Conservation (phyloP, 495 filamentous ascomycete genomes). For the Staphylotrichum tortipilum region DNA sequence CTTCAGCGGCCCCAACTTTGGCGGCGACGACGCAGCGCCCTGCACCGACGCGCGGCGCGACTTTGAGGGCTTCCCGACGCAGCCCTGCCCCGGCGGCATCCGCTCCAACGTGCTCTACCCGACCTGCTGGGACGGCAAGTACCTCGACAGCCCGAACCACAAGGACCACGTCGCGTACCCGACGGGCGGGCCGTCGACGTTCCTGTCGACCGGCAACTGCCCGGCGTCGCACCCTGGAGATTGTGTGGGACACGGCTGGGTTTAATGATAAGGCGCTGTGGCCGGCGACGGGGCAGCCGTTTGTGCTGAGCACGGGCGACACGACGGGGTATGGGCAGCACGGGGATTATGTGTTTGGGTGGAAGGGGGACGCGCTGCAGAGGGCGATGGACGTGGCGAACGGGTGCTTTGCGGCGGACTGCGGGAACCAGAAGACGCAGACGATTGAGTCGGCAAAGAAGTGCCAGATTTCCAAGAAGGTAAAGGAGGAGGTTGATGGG, state of each 20-base stretch:
- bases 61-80: constrained; percentile 25
- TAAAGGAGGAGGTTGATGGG: constrained; percentile 33
- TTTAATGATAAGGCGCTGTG: constrained; percentile 33
- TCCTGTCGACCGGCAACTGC: constrained; percentile 31
- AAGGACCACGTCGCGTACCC: constrained; percentile 35
- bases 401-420: constrained; percentile 32
- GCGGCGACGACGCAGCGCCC: constrained; percentile 29
- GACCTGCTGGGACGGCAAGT: constrained; percentile 34
- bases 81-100: constrained; percentile 31
- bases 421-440: constrained; percentile 29
- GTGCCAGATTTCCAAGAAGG: constrained; percentile 30
- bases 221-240: constrained; percentile 36
- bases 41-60: constrained; percentile 26
- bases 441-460: constrained; percentile 26
- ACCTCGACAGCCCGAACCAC: constrained; percentile 33
- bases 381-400: constrained; percentile 31
- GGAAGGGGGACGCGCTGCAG: constrained; percentile 21
- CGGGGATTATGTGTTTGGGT: constrained; percentile 37
- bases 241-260: constrained; percentile 30
- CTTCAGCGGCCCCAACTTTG: constrained; percentile 31
- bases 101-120: constrained; percentile 38
- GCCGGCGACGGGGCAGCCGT: constrained; percentile 36
- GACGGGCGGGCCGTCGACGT: constrained; percentile 23
- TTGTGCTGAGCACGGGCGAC: constrained; percentile 35
- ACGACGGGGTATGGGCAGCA: constrained; percentile 37